phyloP scores from a whole-genome alignment of 352 stramenopile species.

The Phytopythium aichiense region DNA sequence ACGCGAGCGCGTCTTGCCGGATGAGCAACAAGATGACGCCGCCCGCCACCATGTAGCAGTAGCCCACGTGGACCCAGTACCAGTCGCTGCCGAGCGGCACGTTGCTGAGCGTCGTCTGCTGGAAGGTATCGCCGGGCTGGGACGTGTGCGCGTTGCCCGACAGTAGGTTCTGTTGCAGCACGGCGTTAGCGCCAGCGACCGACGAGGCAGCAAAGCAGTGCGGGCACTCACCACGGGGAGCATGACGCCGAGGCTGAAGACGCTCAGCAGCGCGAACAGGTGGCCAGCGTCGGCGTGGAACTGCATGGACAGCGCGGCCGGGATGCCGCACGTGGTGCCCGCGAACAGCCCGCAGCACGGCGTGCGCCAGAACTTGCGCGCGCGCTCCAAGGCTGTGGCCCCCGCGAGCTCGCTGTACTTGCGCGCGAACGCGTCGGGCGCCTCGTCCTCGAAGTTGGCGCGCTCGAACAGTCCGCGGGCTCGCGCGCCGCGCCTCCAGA shows the following conservation, averaged over 20 bases:
- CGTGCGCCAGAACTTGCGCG: constrained; percentile 44
- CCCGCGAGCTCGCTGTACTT: constrained; percentile 51
- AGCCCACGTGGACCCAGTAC: constrained; percentile 75
- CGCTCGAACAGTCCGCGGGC: constrained; percentile 63
- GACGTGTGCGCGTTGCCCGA: constrained; percentile 40
- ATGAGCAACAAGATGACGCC: constrained; percentile 46
- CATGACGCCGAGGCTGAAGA: constrained; percentile 68
- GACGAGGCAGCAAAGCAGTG: background rate
- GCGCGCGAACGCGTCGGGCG: constrained; percentile 27
- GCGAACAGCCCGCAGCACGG: constrained; percentile 50
- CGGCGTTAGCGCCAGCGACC: background rate
- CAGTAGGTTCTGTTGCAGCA: constrained; percentile 50
- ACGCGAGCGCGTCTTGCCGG: constrained; percentile 45
- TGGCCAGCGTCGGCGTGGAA: constrained; percentile 67
- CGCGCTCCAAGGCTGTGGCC: constrained; percentile 28
- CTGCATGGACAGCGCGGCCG: constrained; percentile 55
- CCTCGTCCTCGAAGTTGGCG: constrained; percentile 63
- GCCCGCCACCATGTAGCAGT: constrained; percentile 65
- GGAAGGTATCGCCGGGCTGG: constrained; percentile 42
- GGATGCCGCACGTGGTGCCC: constrained; percentile 60
- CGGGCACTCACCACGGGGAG: constrained; percentile 56
- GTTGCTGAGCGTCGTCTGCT: constrained; percentile 81
- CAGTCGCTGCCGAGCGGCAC: constrained; percentile 72
- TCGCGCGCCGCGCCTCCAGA: constrained; percentile 27
- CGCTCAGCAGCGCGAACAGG: constrained; percentile 52